Evolutionary conservation across 2,329 filamentous ascomycete genomes (phyloP).

Genomic region (Zalaria obscura): DNA sequence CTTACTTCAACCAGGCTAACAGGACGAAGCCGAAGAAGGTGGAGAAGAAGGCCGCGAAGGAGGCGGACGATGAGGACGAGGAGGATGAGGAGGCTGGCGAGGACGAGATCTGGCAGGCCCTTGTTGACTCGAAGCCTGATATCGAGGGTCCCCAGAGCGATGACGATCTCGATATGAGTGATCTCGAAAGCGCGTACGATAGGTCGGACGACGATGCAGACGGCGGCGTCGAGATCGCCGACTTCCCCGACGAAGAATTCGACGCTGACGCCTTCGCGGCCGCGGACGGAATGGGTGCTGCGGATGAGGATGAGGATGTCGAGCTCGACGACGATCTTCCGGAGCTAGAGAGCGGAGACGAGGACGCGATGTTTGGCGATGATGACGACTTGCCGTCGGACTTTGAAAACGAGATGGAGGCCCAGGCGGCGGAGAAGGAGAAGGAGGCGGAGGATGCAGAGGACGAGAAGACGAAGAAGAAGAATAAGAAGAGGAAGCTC

Average conservation of each 20-base stretch:
- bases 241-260: constrained; percentile 45
- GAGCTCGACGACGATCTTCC: constrained; percentile 42
- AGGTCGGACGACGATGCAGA: constrained; percentile 24
- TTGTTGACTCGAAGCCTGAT: constrained; percentile 69
- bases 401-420: constrained; percentile 35
- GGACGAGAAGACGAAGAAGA: constrained; percentile 27
- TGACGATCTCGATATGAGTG: constrained; percentile 40
- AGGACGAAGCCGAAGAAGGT: constrained; percentile 44
- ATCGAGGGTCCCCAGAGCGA: constrained; percentile 52
- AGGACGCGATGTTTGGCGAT: constrained; percentile 26
- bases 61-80: constrained; percentile 26
- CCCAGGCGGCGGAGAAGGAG: constrained; percentile 31
- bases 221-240: constrained; percentile 36
- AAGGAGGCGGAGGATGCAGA: constrained; percentile 26
- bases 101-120: constrained; percentile 82
- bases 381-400: constrained; percentile 41
- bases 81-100: constrained; percentile 26
- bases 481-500: constrained; percentile 65
- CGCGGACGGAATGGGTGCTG: constrained; percentile 26
- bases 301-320: constrained; percentile 39
- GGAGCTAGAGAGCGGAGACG: constrained; percentile 24
- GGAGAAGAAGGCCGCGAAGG: constrained; percentile 34
- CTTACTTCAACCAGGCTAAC: constrained; percentile 67
- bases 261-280: constrained; percentile 27
- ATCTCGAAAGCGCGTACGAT: constrained; percentile 23